Evolutionary conservation across 2,329 filamentous ascomycete species (phyloP).

Genomic region (Botrytis paeoniae): DNA sequence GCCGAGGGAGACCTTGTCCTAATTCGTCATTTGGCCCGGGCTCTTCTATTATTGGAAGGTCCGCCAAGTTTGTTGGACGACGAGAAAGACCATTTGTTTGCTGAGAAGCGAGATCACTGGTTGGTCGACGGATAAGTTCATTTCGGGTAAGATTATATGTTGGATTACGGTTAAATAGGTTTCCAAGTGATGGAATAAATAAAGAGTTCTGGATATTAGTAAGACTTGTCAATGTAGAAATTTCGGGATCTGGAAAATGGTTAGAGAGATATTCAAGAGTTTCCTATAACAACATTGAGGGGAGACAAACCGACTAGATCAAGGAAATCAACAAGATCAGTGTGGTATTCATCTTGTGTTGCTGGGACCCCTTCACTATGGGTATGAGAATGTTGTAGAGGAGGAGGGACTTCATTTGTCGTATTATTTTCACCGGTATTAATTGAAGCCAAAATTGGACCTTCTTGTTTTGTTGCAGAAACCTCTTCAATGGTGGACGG

Average conservation of each 20-base stretch:
- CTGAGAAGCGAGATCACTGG: slow-evolving; percentile 18
- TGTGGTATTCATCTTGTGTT: slow-evolving; percentile 48
- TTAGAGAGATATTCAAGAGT: slow-evolving; percentile 20
- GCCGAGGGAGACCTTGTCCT: background rate
- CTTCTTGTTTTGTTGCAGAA: background rate
- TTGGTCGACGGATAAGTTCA: slow-evolving; percentile 40
- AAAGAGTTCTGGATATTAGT: slow-evolving; percentile 90
- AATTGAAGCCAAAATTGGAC: slow-evolving; percentile 1
- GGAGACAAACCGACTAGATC: slow-evolving; percentile 58
- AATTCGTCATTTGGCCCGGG: slow-evolving; percentile 19
- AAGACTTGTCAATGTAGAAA: slow-evolving; percentile 76
- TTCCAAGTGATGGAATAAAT: slow-evolving; percentile 78
- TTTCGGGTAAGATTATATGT: slow-evolving; percentile 65
- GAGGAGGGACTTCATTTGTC: background rate
- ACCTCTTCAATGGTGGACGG: slow-evolving; percentile 18
- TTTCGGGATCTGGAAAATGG: slow-evolving; percentile 39
- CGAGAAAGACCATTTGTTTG: slow-evolving; percentile 7
- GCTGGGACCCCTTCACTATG: background rate
- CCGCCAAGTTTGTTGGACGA: slow-evolving; percentile 16
- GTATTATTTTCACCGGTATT: background rate
- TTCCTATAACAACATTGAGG: background rate
- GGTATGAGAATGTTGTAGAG: slow-evolving; percentile 3
- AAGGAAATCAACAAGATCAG: slow-evolving; percentile 63
- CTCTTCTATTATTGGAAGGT: slow-evolving; percentile 18
- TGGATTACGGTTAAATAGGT: slow-evolving; percentile 70